phyloP scores from a whole-genome alignment of 352 stramenopile species.

The Phytophthora idaei region DNA sequence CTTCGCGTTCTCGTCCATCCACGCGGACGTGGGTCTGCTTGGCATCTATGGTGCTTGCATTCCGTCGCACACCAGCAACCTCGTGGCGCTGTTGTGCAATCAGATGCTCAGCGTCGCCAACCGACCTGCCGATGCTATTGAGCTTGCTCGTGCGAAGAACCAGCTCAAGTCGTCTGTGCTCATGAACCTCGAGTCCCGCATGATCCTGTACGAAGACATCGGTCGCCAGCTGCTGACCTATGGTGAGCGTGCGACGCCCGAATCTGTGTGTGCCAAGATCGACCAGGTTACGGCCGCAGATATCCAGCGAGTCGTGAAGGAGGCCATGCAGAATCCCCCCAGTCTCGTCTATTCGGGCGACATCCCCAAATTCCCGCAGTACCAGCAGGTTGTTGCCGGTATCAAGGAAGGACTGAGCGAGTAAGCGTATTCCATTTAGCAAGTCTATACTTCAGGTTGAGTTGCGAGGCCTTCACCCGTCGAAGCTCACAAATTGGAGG shows the following conservation, averaged over 20 bases:
- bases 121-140: constrained; percentile 69
- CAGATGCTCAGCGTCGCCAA: constrained; percentile 92
- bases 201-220: constrained; percentile 99
- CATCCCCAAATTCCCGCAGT: constrained; percentile 76
- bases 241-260: constrained; percentile 90
- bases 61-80: constrained; percentile 88
- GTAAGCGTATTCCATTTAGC: constrained; percentile 25
- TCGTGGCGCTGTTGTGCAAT: constrained; percentile 93
- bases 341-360: constrained; percentile 89
- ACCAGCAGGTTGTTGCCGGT: constrained; percentile 80
- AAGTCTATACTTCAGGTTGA: constrained; percentile 9
- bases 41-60: constrained; percentile 93
- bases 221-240: constrained; percentile 98
- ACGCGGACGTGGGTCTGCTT: constrained; percentile 94
- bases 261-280: constrained; percentile 88
- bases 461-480: not conserved
- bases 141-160: constrained; percentile 97
- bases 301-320: constrained; percentile 79
- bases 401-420: constrained; percentile 70
- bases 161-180: constrained; percentile 99
- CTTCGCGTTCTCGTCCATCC: constrained; percentile 97
- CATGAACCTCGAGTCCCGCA: constrained; percentile 98
- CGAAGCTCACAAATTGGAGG: constrained; percentile 1
- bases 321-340: constrained; percentile 77
- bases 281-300: constrained; percentile 87